Percentiles rank a stretch among this genome's conserved stretches.
Conservation (phyloP, 2,329 filamentous ascomycete species). For the Penicillium sp. region DNA sequence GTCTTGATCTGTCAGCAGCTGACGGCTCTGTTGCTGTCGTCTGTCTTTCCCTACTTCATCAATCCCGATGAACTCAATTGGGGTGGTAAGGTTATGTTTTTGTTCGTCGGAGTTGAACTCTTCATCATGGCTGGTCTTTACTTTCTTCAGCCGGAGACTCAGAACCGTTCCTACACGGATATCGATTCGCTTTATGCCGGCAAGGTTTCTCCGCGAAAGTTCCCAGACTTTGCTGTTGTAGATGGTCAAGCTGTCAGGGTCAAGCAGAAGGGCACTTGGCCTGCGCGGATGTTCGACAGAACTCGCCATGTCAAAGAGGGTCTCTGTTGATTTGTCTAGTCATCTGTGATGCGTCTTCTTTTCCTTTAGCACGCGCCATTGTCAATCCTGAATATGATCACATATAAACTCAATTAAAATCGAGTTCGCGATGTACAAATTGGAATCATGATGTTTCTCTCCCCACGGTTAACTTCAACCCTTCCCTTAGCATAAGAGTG, state of each 20-base stretch:
- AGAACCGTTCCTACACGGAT: conserved; percentile 5
- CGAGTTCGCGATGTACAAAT: no score
- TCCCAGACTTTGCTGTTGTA: not conserved
- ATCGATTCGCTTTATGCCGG: conserved; percentile 2
- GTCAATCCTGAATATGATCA: no score
- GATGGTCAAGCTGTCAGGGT: not conserved
- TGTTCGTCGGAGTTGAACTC: conserved; percentile 7
- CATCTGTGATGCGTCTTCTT: not conserved
- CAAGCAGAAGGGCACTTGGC: not conserved
- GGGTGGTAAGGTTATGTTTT: conserved; percentile 10
- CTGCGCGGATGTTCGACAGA: not conserved
- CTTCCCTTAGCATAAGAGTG: no score
- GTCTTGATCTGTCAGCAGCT: conserved; percentile 8
- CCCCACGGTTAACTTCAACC: no score
- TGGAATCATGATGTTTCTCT: no score
- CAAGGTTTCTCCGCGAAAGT: not conserved
- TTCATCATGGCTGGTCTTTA: conserved; percentile 9
- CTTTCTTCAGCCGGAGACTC: conserved; percentile 7
- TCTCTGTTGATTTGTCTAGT: not conserved
- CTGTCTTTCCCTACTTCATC: conserved; percentile 9
- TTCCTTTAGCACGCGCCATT: not conserved
- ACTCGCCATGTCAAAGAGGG: not conserved
- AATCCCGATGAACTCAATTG: conserved; percentile 10
- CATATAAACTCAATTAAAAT: no score
- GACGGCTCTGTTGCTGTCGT: conserved; percentile 5